phyloP scores from a whole-genome alignment of 164 flowering plant species.

The Litsea cubeba region DNA sequence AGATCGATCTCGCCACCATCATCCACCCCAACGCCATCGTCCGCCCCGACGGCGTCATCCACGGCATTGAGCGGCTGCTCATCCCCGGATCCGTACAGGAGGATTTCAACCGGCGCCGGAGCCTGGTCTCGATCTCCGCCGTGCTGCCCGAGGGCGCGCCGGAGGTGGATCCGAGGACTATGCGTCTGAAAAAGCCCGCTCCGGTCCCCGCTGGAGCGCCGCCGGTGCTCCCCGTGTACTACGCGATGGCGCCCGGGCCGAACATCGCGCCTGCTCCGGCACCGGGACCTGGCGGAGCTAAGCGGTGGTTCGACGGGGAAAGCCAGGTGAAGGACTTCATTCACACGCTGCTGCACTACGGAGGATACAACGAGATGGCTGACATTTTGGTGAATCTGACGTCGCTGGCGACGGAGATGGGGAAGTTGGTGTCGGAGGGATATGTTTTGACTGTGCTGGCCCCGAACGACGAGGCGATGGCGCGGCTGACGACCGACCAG shows the following conservation, averaged over 20 bases:
- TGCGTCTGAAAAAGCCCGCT: constrained; percentile 50
- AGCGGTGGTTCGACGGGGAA: constrained; percentile 58
- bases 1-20: constrained; percentile 36
- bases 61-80: constrained; percentile 60
- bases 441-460: constrained; percentile 71
- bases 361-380: constrained; percentile 82
- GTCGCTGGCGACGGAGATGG: constrained; percentile 70
- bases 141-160: constrained; percentile 70
- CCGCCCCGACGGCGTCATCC: constrained; percentile 76
- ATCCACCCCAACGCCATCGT: constrained; percentile 50
- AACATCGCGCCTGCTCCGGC: constrained; percentile 73
- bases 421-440: constrained; percentile 65
- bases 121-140: constrained; percentile 55
- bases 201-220: constrained; percentile 51
- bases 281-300: constrained; percentile 69
- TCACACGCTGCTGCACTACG: constrained; percentile 63
- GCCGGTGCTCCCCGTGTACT: constrained; percentile 53
- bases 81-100: constrained; percentile 62
- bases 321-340: constrained; percentile 71
- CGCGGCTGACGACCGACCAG: constrained; percentile 67
- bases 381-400: constrained; percentile 72
- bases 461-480: constrained; percentile 85
- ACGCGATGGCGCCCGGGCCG: constrained; percentile 73
- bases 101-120: constrained; percentile 64
- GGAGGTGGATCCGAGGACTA: constrained; percentile 74